These are phyloP conservation scores for Pseudocercospora vitis DNA, from an alignment of 2,329 filamentous ascomycete species.

Conservation along the genomic window DNA sequence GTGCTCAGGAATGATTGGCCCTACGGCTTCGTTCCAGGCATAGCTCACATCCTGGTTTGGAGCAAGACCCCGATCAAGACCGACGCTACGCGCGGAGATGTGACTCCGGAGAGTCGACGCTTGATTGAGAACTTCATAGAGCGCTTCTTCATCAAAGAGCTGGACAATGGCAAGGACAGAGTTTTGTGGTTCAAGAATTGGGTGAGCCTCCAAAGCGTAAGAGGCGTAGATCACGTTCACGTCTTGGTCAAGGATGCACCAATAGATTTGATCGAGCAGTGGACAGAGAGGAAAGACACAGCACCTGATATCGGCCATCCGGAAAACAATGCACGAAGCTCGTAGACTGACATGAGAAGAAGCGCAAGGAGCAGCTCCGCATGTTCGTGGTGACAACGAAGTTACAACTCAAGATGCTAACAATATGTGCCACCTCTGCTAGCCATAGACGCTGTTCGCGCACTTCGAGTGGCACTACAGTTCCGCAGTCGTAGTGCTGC, in stretches of 20 bases:
- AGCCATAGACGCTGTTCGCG: too few species aligned
- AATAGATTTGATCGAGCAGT: constrained; percentile 32
- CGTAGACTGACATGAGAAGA: too few species aligned
- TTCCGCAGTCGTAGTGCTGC: too few species aligned
- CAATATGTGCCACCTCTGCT: too few species aligned
- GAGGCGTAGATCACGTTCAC: constrained; percentile 59
- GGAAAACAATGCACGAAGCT: too few species aligned
- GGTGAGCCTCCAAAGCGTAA: constrained; percentile 60
- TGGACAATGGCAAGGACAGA: constrained; percentile 42
- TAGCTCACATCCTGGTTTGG: constrained; percentile 61
- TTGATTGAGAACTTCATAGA: constrained; percentile 53
- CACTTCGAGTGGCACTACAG: too few species aligned
- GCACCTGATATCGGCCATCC: too few species aligned
- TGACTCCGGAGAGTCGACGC: constrained; percentile 51
- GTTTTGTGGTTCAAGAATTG: constrained; percentile 68
- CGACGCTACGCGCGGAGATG: constrained; percentile 48
- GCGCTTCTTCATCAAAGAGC: constrained; percentile 49
- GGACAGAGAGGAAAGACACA: constrained; percentile 34
- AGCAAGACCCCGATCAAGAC: constrained; percentile 52
- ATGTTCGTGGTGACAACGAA: too few species aligned
- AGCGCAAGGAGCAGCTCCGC: too few species aligned
- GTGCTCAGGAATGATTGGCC: constrained; percentile 65
- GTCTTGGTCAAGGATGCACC: constrained; percentile 53
- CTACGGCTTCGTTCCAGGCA: constrained; percentile 57
- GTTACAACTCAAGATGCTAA: too few species aligned